Evolutionary conservation across 441 rosid genomes (phyloP), one percentile per base, ranked within the genome.

Genomic region (Syzygium malaccense): DNA sequence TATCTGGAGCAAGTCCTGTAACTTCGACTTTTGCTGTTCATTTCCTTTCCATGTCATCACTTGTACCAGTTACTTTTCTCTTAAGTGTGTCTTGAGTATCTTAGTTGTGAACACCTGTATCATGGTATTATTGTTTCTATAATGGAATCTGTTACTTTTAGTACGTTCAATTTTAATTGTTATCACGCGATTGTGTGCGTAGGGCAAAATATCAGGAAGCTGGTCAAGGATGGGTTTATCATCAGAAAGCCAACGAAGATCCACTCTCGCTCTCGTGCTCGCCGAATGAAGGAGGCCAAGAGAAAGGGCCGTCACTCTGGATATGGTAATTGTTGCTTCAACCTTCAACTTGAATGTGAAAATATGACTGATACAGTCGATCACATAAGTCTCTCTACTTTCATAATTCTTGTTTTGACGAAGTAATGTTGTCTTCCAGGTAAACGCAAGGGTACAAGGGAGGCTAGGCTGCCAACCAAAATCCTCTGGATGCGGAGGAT

Each of bases 221-320:
- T 97, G 83, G 98, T 97, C 88, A 97, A 97, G 93, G 99, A 97
- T 95, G 99, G 99, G 28, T 97, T 96, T 90, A 93, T 96, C 90
- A 97, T 97, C 90, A 94, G 96, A 95, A 97, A 96, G 88, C 99
- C 99, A 30, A 96, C 99, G 0, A 96, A 97, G 94, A 97, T 97
- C 84, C 99, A 97, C 89, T 97, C 99, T 9, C 99, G 97, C 3
- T 93, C 99, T n/a, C 96, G 99, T 49, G 99, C 99, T 4, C 95
- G 99, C 2, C 92, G 95, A 2, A 92, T 96, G 97, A 96, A 95
- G 89, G 95, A 93, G 89, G 99, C 99, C 54, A 97, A 96, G 92
- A 96, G 95, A 85, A 97, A 96, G 94, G 99, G 98, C 3, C 96
- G 99, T 12, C 99, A 97, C 91, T 92, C 99, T 90, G 98, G 99